Base-by-base conservation (phyloP, 2,329 filamentous ascomycete species). In the Cordyceps fumosorosea region DNA sequence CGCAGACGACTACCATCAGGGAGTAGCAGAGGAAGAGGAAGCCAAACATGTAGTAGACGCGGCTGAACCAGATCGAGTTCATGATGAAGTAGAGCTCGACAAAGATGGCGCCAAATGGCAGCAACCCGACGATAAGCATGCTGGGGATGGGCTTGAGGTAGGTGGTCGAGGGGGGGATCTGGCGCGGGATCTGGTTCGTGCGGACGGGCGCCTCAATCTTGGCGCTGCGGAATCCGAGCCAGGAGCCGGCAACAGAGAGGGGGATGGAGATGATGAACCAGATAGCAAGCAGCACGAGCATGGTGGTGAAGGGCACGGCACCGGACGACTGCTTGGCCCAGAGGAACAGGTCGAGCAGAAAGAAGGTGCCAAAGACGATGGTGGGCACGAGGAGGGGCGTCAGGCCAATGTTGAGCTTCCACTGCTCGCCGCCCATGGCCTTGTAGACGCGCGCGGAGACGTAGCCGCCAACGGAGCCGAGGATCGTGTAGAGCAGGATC, bases 21-120 rank as follows among this genome's bases (percentile, higher is more conserved):
- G 90, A 93, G 72, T 96, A 99, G 81, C 93, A 97, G 62, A 99
- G 84, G 81, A 99, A 99, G 42, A 99, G 80, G 82, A 99, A 99
- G 24, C 95, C 95, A 70, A 99, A 99, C 95, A 99, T 99, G 83
- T 99, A 99, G 82, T 99, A 99, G 67, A 99, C 95, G 77, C 95
- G 91, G 80, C 89, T 93, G 77, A 96, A 96, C 95, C 95, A 99
- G 73, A 99, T 93, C 29, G 91, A 96, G 77, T 89, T 96, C 91
- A 99, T 96, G 80, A 99, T 97, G 77, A 98, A 98, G 82, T 96
- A 98, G 2, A 99, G 86, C 78, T 99, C 95, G 53, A 98, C 93
- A 67, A 98, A 97, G 72, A 99, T 98, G 65, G 95, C 93, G 53
- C 90, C 92, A 70, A 99, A 99, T 0, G 95, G 95, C 29, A 98